phyloP scores from a whole-genome alignment of 1,284 basidiomycete genomes.

The Boletus mariae region DNA sequence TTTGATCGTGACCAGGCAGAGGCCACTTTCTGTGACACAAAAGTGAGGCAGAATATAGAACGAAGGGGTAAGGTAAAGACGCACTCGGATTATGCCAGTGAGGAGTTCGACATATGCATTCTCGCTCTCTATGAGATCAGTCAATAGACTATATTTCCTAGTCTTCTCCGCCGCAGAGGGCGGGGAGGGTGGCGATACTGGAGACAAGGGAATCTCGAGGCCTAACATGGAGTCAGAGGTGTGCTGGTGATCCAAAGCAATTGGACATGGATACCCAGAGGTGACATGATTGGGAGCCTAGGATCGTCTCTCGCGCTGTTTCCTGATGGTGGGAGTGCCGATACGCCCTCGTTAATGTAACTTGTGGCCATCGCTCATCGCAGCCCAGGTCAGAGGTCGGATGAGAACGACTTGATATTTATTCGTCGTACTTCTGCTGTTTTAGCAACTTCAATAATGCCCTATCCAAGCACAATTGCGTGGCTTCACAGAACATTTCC shows the following conservation, averaged over 20 bases:
- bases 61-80: constrained; percentile 30
- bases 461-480: constrained; percentile 25
- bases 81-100: constrained; percentile 85
- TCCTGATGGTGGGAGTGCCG: constrained; percentile 38
- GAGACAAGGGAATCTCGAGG: constrained; percentile 31
- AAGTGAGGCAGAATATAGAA: constrained; percentile 14
- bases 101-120: constrained; percentile 90
- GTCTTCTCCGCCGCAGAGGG: constrained; percentile 40
- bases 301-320: constrained; percentile 10
- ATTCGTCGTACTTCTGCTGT: too few relatives aligned
- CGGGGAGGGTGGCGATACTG: constrained; percentile 26
- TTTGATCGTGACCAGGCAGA: constrained; percentile 95
- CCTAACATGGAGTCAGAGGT: constrained; percentile 22
- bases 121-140: constrained; percentile 93
- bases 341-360: background rate
- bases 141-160: constrained; percentile 78
- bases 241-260: constrained; percentile 1
- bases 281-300: constrained; percentile 26
- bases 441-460: constrained; percentile 12
- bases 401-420: background rate
- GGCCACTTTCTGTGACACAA: constrained; percentile 76
- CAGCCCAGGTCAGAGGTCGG: background rate
- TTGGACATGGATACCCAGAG: constrained; percentile 26
- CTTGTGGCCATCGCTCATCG: constrained; percentile 1
- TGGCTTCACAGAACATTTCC: constrained; percentile 43